Evolutionary conservation across 2,329 filamentous ascomycete genomes (phyloP), one percentile per base, ranked within the genome.

Genomic region (Beauveria medogensis): DNA sequence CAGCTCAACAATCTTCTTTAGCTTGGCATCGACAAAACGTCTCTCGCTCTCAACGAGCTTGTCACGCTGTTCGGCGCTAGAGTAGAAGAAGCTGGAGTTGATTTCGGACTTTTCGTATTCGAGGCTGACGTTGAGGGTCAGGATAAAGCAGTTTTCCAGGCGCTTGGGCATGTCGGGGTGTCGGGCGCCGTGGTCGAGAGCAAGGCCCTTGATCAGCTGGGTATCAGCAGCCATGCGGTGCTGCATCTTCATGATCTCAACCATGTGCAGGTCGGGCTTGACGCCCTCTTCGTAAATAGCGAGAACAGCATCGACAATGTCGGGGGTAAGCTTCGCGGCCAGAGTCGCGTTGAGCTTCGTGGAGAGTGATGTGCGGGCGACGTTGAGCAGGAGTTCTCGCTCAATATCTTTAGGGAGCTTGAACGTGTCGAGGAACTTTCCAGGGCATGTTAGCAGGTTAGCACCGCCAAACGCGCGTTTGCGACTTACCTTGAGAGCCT

Each of bases 201-300:
- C 94, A 62, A 99, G 82, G 63, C 94, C 94, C 66, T 90, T 87
- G 74, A 99, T 97, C 63, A 99, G 85, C 75, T 96, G 92, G 61
- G 94, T 99, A 75, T 99, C 94, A 37, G 94, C 91, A 62, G 93
- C 92, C 57, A 91, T 92, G 68, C 93, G 90, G 80, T 99, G 94
- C 79, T 99, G 94, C 93, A 99, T 97, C 75, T 96, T 97, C 94
- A 99, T 99, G 70, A 99, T 97, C 78, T 99, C 94, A 67, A 99
- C 84, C 94, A 99, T 99, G 80, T 97, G 93, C 71, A 99, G 77
- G 77, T 99, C 94, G 61, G 95, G 95, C 80, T 97, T 97, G 64
- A 85, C 86, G 28, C 91, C 91, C 20, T 90, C 80, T 74, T 92
- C 84, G 80, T 97, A 92, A 74, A 99, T 99, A 65, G 94, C 85